Evolutionary conservation across 192 early-diverging fungal genomes (phyloP).

Genomic region (Linnemannia elongata): DNA sequence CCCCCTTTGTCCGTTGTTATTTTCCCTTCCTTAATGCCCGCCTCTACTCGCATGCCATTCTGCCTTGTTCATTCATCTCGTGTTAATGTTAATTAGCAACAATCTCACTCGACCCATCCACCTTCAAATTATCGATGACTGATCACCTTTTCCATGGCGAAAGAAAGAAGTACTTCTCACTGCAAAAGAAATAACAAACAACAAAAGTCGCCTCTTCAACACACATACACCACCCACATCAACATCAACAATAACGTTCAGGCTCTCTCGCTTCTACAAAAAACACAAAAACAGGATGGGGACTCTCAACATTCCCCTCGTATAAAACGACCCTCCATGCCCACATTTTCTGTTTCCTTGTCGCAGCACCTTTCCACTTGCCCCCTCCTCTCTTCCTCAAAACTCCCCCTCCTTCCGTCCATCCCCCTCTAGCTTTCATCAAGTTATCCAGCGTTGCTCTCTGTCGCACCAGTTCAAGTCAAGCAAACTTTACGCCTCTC

Average conservation of each 20-base stretch:
- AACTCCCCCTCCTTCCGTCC: not conserved
- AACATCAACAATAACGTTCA: not conserved
- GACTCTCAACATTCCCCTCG: not conserved
- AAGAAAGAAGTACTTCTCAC: not conserved
- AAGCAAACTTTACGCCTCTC: not conserved
- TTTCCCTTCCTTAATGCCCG: not conserved
- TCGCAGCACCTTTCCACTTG: constrained; percentile 28
- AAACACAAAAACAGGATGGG: not conserved
- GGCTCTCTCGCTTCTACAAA: not conserved
- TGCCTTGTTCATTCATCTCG: not conserved
- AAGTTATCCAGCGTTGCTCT: not conserved
- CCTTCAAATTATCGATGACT: not conserved
- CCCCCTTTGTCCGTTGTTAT: constrained; percentile 3
- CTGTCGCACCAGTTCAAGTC: not conserved
- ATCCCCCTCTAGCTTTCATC: not conserved
- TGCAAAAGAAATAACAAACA: not conserved
- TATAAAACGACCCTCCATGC: not conserved
- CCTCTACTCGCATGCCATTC: not conserved
- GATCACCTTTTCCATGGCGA: not conserved
- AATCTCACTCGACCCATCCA: not conserved
- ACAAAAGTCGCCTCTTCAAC: not conserved
- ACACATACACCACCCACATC: too few relatives aligned
- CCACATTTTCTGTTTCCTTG: constrained; percentile 22
- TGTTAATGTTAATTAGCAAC: not conserved
- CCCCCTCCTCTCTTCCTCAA: not conserved